These are phyloP conservation scores for Aspergillus panamensis DNA, from an alignment of 495 filamentous ascomycete species.

Conservation along the genomic window DNA sequence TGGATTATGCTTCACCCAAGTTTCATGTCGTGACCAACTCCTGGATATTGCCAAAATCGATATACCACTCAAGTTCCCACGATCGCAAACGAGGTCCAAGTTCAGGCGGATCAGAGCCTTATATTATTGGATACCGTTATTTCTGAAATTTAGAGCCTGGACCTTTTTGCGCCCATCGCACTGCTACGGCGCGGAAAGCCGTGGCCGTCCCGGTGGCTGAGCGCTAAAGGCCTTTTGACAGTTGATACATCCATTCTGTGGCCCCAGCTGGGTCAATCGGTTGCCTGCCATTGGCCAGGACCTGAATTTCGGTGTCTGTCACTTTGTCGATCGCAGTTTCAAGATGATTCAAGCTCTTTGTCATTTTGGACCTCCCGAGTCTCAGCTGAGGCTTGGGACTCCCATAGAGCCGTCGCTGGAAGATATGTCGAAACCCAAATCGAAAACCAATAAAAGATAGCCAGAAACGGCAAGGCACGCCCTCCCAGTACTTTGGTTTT, in stretches of 20 bases:
- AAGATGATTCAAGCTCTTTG: neutral
- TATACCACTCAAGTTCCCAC: too few relatives aligned
- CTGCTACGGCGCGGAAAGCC: neutral
- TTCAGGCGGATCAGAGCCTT: neutral
- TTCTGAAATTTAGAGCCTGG: neutral
- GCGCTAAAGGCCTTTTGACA: constrained; percentile 4
- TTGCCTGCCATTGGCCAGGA: neutral
- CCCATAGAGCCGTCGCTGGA: neutral
- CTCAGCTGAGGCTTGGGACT: neutral
- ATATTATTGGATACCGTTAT: neutral
- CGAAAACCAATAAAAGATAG: too few relatives aligned
- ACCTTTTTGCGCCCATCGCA: neutral
- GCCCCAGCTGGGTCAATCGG: neutral
- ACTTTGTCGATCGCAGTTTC: constrained; percentile 2
- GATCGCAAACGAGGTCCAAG: too few relatives aligned
- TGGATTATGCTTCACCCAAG: too few relatives aligned
- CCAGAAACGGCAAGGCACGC: neutral
- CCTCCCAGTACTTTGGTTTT: neutral
- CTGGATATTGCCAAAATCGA: too few relatives aligned
- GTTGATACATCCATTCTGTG: constrained; percentile 7
- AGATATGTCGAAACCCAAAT: constrained; percentile 2
- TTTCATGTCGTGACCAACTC: too few relatives aligned
- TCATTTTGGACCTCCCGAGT: neutral
- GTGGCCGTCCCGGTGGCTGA: neutral
- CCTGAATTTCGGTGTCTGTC: neutral